Base-by-base conservation (phyloP, 305 asterid genomes). In the Stenogyne calaminthoides region DNA sequence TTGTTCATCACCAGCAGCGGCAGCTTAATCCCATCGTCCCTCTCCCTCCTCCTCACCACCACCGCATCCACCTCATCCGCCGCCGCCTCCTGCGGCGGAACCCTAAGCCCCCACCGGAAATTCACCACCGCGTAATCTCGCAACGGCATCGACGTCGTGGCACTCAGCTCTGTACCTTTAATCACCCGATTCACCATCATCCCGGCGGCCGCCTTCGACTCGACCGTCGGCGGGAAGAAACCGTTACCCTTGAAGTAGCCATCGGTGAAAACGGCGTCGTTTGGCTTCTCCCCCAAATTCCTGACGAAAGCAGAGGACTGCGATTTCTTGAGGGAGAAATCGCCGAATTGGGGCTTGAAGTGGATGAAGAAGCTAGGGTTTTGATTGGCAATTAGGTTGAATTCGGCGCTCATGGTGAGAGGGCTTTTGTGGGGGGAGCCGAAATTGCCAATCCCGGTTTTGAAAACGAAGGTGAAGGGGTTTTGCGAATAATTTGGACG, bases 401-500 rank as follows among this genome's bases (percentile, higher is more conserved):
- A 88, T 64, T 91, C 97, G 2, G 97, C 97, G 80, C 95, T 90
- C 99, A 94, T 94, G 32, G 91, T 90, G 10, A 94, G 47, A 0
- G 97, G 91, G 84, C 99, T 94, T 7, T 84, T 83, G 37, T 44
- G 52, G 16, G 98, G 98, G 6, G 99, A 90, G 0, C 99, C 99
- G 56, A 84, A 88, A 67, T 80, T 83, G n/a, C 99, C 97, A 42
- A 91, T 86, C 5, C 99, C 99, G 29, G 91, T 87, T 73, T 90
- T 94, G 91, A 90, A 86, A 16, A 80, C 67, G 80, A 92, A 77
- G 81, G 88, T 82, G 80, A 95, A 90, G 6, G 98, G 97, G 73
- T 86, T 92, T 4, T 71, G 78, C 0, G 97, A 71, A 77, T 92
- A 90, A 37, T 95, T 92, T 0, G 98, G 98, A 1, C 93, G 91